Percentiles rank a stretch among this genome's conserved stretches.
Evolutionary conservation across 176 grass and related monocot species (phyloP).

Genomic region (Phragmites australis): DNA sequence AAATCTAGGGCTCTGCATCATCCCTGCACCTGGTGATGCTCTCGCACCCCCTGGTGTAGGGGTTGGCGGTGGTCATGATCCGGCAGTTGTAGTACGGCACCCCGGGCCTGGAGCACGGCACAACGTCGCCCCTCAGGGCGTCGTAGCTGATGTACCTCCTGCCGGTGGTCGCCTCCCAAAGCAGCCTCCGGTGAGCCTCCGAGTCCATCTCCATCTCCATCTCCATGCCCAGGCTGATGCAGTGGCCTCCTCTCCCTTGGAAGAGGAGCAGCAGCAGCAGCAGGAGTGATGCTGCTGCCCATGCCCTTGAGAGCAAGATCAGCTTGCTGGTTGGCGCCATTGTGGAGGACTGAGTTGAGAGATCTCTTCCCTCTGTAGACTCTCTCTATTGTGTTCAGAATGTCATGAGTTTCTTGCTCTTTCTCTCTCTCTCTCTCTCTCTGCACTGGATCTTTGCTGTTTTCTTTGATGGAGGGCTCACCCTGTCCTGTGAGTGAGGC

Average conservation of each 20-base stretch:
- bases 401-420: neutral
- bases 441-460: conserved; percentile 32
- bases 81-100: conserved; percentile 98
- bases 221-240: conserved; percentile 30
- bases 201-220: conserved; percentile 59
- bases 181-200: conserved; percentile 50
- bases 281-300: conserved; percentile 10
- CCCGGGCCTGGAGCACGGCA: conserved; percentile 76
- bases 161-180: conserved; percentile 42
- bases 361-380: neutral
- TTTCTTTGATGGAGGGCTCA: neutral
- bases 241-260: conserved; percentile 27
- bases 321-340: conserved; percentile 33
- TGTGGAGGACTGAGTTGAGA: neutral
- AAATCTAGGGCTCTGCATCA: conserved; percentile 36
- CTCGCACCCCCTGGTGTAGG: conserved; percentile 80
- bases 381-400: neutral
- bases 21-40: conserved; percentile 88
- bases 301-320: conserved; percentile 30
- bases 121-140: conserved; percentile 74
- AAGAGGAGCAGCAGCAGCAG: conserved; percentile 16
- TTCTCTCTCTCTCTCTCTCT: neutral
- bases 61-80: conserved; percentile 68
- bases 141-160: conserved; percentile 90
- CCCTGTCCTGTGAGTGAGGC: neutral